Evolutionary conservation across 495 filamentous ascomycete species (phyloP).

Genomic region (Xeromyces bisporus): DNA sequence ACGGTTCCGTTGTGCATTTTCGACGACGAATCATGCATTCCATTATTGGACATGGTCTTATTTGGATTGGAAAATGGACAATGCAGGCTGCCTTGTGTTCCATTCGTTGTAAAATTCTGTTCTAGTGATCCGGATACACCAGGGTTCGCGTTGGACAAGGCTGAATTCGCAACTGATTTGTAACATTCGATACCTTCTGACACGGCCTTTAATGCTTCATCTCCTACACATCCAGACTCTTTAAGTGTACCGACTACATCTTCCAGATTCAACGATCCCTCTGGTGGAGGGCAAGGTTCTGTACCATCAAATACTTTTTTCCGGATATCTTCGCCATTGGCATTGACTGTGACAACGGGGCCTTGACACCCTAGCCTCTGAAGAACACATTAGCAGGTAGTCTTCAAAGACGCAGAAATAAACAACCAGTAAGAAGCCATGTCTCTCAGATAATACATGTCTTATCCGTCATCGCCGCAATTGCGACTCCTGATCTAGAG

Average conservation of each 20-base stretch:
- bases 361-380: too few relatives aligned
- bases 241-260: slow-evolving; percentile 31
- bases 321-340: slow-evolving; percentile 15
- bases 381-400: too few relatives aligned
- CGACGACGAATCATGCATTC: slow-evolving; percentile 11
- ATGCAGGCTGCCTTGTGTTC: slow-evolving; percentile 23
- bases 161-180: slow-evolving; percentile 14
- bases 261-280: slow-evolving; percentile 20
- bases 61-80: slow-evolving; percentile 31
- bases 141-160: slow-evolving; percentile 19
- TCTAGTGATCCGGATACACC: slow-evolving; percentile 19
- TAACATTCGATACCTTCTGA: slow-evolving; percentile 24
- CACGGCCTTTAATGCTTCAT: slow-evolving; percentile 21
- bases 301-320: slow-evolving; percentile 10
- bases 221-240: slow-evolving; percentile 28
- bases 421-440: slow-evolving; percentile 3
- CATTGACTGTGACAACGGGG: too few relatives aligned
- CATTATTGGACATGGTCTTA: slow-evolving; percentile 13
- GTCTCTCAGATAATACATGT: slow-evolving; percentile 38
- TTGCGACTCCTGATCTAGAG: slow-evolving; percentile 42
- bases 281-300: slow-evolving; percentile 4
- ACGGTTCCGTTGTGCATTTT: slow-evolving; percentile 15
- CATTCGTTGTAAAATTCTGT: slow-evolving; percentile 30
- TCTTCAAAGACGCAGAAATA: too few relatives aligned
- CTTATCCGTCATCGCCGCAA: slow-evolving; percentile 32